Conservation (phyloP, 2,329 filamentous ascomycete species). For the Pleoardoris graminearum region DNA sequence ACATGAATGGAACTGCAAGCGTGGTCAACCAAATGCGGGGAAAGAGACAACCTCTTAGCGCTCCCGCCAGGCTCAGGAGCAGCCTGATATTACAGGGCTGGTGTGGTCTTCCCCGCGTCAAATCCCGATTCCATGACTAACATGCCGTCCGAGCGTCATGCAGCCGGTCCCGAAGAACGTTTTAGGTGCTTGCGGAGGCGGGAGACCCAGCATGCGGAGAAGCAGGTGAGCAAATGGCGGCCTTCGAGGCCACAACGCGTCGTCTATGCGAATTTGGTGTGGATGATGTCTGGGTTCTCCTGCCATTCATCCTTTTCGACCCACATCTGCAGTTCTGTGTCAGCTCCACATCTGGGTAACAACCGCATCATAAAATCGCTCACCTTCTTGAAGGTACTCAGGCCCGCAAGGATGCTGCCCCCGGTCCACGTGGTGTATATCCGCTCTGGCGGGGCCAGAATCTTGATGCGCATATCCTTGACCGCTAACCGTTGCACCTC, state of each 20-base stretch:
- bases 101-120: constrained; percentile 28
- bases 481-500: constrained; percentile 93
- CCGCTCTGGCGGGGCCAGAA: constrained; percentile 94
- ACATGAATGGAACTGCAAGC: constrained; percentile 23
- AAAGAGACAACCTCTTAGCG: constrained; percentile 37
- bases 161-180: constrained; percentile 26
- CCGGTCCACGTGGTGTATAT: constrained; percentile 99
- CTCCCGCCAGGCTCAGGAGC: constrained; percentile 29
- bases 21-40: constrained; percentile 39
- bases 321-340: constrained; percentile 76
- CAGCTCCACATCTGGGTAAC: constrained; percentile 26
- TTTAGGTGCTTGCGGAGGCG: constrained; percentile 35
- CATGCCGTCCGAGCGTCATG: constrained; percentile 34
- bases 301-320: constrained; percentile 99
- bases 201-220: constrained; percentile 32
- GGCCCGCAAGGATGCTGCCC: constrained; percentile 90
- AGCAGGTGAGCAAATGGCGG: constrained; percentile 18
- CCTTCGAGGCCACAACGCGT: constrained; percentile 38
- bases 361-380: constrained; percentile 33
- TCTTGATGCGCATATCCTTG: constrained; percentile 99
- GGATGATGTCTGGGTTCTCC: constrained; percentile 98
- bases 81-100: constrained; percentile 29
- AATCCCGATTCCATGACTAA: constrained; percentile 44
- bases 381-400: constrained; percentile 99
- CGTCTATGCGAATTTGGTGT: constrained; percentile 86